Base-by-base conservation (phyloP, 768 basidiomycete species). In the Mycena albidolilacea region DNA sequence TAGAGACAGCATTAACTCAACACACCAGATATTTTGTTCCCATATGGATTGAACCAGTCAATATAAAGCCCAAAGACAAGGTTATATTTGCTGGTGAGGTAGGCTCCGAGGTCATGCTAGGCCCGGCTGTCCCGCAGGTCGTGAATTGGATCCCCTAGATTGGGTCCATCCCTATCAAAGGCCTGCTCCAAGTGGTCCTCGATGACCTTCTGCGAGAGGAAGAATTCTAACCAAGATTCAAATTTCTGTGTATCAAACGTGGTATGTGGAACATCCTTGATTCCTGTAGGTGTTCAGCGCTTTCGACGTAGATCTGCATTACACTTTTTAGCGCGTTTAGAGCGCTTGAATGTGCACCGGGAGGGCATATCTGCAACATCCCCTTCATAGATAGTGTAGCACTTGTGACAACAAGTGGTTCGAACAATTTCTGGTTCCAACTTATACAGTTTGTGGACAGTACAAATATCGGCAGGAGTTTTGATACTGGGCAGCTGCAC, bases 261-360 rank as follows among this genome's bases (percentile, higher is more conserved):
- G 0, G 55, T 71, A 37, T 48, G 64, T 6, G 63, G 69, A 38
- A 64, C 67, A 5, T 30, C 38, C 44, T 69, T 69, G 3, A 61
- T 30, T 58, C 54, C 55, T 60, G 55, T 44, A 54, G 62, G 21
- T 58, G 44, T 23, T 11, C 43, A 41, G 60, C 15, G 62, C n/a
- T 52, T 64, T 1, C 69, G 61, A 59, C 68, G 30, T 3, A 62
- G 60, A 35, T 69, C 55, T n/a, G 59, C 68, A 23, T 62, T 69
- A 19, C 62, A 55, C 2, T 6, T 57, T 4, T 11, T 3, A 0
- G 69, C 55, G 17, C n/a, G 12, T 23, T 50, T 64, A 14, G 69
- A 71, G 7, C 55, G 21, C 48, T 57, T 71, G 23, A 52, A 38
- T 46, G 55, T 59, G 39, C 69, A 71, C n/a, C 14, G 6, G 15